Conservation (phyloP, 2,329 filamentous ascomycete genomes). For the Aspergillus eucalypticola region DNA sequence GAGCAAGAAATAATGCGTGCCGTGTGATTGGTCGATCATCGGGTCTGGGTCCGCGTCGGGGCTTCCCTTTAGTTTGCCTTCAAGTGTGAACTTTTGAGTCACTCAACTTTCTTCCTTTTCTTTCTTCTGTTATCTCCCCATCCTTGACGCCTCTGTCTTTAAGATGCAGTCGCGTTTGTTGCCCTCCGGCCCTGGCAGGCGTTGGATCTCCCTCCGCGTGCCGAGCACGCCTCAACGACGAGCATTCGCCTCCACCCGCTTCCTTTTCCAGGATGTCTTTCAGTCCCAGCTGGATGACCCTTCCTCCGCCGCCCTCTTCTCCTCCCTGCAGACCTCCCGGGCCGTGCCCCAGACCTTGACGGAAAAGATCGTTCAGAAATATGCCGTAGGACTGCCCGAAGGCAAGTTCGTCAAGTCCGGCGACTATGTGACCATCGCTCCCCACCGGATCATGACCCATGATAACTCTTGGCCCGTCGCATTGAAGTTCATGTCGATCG, state of each 20-base stretch:
- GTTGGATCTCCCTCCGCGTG: slow-evolving; percentile 26
- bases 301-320: slow-evolving; percentile 69
- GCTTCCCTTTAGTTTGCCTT: no score
- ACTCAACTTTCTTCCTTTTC: not conserved
- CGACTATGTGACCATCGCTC: slow-evolving; percentile 78
- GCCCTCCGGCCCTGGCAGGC: slow-evolving; percentile 22
- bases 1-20: slow-evolving; percentile 17
- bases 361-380: slow-evolving; percentile 86
- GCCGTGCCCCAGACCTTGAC: slow-evolving; percentile 72
- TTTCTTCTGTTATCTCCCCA: not conserved
- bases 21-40: slow-evolving; percentile 19
- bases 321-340: slow-evolving; percentile 64
- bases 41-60: not conserved
- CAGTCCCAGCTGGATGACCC: slow-evolving; percentile 64
- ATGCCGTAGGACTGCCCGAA: slow-evolving; percentile 71
- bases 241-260: slow-evolving; percentile 32
- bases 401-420: slow-evolving; percentile 76
- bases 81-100: not conserved
- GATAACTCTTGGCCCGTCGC: slow-evolving; percentile 79
- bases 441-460: slow-evolving; percentile 79
- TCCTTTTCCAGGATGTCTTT: slow-evolving; percentile 53
- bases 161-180: slow-evolving; percentile 24
- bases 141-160: not conserved
- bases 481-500: slow-evolving; percentile 79
- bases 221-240: slow-evolving; percentile 29